phyloP scores from a whole-genome alignment of 495 filamentous ascomycete species.

The Aspergillus indologenus region DNA sequence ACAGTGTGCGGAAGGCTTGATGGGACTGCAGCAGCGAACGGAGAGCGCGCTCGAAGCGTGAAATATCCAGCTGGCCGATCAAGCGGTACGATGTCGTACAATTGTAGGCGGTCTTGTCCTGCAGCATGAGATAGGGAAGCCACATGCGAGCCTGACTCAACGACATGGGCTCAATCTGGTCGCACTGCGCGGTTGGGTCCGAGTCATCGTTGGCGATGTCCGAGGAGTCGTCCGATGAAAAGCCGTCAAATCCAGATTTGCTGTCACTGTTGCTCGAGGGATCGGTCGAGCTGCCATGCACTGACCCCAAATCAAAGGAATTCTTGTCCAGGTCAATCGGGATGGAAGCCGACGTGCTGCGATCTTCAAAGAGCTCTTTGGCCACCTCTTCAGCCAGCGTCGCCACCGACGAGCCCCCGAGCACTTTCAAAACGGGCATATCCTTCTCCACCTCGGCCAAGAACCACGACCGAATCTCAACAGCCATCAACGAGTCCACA shows the following conservation, averaged over 20 bases:
- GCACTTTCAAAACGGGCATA: conserved; percentile 46
- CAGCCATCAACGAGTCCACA: conserved; percentile 34
- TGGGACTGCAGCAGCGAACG: conserved; percentile 30
- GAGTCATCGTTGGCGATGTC: too few relatives aligned
- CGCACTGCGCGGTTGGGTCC: conserved; percentile 13
- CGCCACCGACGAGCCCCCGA: neutral
- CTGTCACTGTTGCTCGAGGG: too few relatives aligned
- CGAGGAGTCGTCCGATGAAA: too few relatives aligned
- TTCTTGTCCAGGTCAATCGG: too few relatives aligned
- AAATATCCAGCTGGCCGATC: conserved; percentile 17
- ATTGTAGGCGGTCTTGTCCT: conserved; percentile 40
- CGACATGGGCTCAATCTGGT: conserved; percentile 22
- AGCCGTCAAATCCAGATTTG: too few relatives aligned
- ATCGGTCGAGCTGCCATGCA: too few relatives aligned
- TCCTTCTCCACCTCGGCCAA: conserved; percentile 38
- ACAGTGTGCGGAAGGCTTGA: conserved; percentile 44
- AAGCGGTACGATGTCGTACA: conserved; percentile 13
- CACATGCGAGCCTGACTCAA: conserved; percentile 43
- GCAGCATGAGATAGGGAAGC: conserved; percentile 34
- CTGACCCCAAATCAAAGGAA: too few relatives aligned
- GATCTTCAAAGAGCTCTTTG: neutral
- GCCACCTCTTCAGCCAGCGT: neutral
- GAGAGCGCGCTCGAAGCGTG: conserved; percentile 33
- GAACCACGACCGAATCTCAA: conserved; percentile 37
- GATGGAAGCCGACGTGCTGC: too few relatives aligned